Evolutionary conservation across 192 early-diverging fungal species (phyloP), one percentile per base, ranked within the genome.

Genomic region (Lunasporangiospora selenospora): DNA sequence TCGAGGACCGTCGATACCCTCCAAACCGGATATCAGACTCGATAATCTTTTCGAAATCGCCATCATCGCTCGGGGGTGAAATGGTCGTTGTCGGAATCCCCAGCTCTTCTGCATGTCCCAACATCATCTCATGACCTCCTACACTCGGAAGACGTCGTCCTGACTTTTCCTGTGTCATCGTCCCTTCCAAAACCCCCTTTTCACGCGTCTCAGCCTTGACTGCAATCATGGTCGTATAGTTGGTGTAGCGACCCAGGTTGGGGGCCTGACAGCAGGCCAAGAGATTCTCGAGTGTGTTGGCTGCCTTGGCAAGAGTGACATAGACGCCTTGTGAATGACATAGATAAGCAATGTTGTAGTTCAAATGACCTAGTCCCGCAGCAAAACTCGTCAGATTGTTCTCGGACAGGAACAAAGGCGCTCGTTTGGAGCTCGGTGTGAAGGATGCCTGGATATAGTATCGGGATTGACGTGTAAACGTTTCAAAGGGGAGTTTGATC

Each of bases 321-420:
- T 84, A 75, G 10, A 84, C 70, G 18, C 83, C 82, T 43, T 86
- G 85, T 3, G 81, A 80, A 62, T 81, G 71, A 51, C 85, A 86
- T 12, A 86, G 53, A 62, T 84, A 86, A 4, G 79, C 85, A 52
- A 86, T 76, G 23, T 86, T 70, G 41, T 86, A 86, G 56, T 84
- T 86, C 16, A 86, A 53, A 75, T 83, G 78, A 1, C 77, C 75
- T 43, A 86, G 63, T 7, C 82, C 85, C 16, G 62, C 45, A 1
- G 70, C 67, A 50, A 84, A 86, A 1, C 34, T 34, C 24, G 63
- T 53, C 4, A 69, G 37, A 40, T 86, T 82, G 12, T 63, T 53
- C 23, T 80, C 79, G 1, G 67, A 59, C 34, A 86, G 24, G 45
- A 75, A 84, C 3, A 86, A 54, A 0, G 81, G 67, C 6, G 77